Percentiles rank a stretch among this genome's conserved stretches.
Evolutionary conservation across 1,284 basidiomycete genomes (phyloP).

Genomic region (Vanrija pseudolonga): DNA sequence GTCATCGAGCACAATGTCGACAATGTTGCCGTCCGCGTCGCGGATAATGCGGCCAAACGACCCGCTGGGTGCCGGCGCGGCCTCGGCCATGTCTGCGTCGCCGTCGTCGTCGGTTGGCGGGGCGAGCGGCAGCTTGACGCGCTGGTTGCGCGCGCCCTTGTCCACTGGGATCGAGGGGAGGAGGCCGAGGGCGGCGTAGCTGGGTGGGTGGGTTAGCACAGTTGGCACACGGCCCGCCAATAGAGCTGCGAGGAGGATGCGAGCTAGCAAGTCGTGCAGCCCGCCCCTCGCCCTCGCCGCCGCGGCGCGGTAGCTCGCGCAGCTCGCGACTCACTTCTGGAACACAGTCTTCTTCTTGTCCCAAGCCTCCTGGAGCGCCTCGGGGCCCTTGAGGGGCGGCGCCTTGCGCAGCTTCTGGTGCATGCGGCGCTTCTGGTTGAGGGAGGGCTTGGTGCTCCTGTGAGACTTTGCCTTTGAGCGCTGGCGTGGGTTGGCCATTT

Average conservation of each 20-base stretch:
- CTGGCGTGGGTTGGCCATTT: slow-evolving; percentile 91
- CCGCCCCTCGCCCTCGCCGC: too few relatives aligned
- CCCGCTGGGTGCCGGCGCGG: slow-evolving; percentile 60
- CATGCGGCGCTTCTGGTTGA: slow-evolving; percentile 33
- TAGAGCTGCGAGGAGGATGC: too few relatives aligned
- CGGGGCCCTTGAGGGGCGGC: slow-evolving; percentile 78
- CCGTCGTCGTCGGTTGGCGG: slow-evolving; percentile 39
- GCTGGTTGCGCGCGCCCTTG: slow-evolving; percentile 23
- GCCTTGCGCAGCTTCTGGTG: slow-evolving; percentile 57
- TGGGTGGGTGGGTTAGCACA: slow-evolving; percentile 1
- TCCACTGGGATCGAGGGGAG: slow-evolving; percentile 45
- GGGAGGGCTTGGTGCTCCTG: slow-evolving; percentile 34
- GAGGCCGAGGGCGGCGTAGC: slow-evolving; percentile 48
- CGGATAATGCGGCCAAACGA: slow-evolving; percentile 75
- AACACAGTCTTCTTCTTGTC: slow-evolving; percentile 81
- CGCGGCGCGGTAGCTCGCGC: too few relatives aligned
- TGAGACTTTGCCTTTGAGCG: slow-evolving; percentile 46
- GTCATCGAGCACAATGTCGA: slow-evolving; percentile 68
- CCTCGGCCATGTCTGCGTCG: slow-evolving; percentile 1
- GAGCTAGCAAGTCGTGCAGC: too few relatives aligned
- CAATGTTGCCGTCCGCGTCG: slow-evolving; percentile 73
- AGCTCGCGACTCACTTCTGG: slow-evolving; percentile 72
- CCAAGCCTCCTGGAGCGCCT: slow-evolving; percentile 79
- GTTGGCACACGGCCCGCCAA: too few relatives aligned
- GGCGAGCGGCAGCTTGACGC: slow-evolving; percentile 54